Evolutionary conservation across 805 yeast species (phyloP).

Genomic region (Saccharomycopsis sp.): DNA sequence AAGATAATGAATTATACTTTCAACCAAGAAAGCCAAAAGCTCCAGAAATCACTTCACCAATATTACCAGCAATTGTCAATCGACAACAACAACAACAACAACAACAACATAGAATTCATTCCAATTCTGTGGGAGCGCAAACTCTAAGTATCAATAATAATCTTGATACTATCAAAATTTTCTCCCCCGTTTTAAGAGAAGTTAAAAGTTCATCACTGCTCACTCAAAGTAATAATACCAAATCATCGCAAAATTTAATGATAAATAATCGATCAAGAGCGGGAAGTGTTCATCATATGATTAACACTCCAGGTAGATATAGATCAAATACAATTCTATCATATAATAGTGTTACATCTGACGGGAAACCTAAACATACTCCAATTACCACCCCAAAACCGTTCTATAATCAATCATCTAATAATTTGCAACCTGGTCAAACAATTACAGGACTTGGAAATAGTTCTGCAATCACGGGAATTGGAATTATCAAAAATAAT

Average conservation of each 20-base stretch:
- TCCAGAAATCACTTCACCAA: too few species aligned
- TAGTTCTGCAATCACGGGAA: not conserved
- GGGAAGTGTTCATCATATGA: constrained; percentile 14
- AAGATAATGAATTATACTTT: constrained; percentile 7
- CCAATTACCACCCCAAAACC: constrained; percentile 1
- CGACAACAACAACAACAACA: not conserved
- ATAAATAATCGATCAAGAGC: constrained; percentile 7
- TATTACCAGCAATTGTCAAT: not conserved
- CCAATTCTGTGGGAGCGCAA: constrained; percentile 13
- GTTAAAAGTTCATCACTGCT: not conserved
- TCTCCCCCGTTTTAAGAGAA: too few species aligned
- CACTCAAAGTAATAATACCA: not conserved
- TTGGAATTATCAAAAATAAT: not conserved
- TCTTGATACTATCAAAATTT: not conserved
- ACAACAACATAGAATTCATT: constrained; percentile 15
- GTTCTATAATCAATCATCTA: too few species aligned
- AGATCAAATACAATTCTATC: constrained; percentile 16
- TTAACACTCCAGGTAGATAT: constrained; percentile 16
- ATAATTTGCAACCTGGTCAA: not conserved
- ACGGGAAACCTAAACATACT: not conserved
- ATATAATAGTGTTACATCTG: constrained; percentile 8
- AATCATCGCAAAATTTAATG: too few species aligned
- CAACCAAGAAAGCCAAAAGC: too few species aligned
- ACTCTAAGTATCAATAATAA: not conserved
- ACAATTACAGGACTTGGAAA: not conserved